phyloP scores from a whole-genome alignment of 208 protist species.

The Porcisia hertigi region DNA sequence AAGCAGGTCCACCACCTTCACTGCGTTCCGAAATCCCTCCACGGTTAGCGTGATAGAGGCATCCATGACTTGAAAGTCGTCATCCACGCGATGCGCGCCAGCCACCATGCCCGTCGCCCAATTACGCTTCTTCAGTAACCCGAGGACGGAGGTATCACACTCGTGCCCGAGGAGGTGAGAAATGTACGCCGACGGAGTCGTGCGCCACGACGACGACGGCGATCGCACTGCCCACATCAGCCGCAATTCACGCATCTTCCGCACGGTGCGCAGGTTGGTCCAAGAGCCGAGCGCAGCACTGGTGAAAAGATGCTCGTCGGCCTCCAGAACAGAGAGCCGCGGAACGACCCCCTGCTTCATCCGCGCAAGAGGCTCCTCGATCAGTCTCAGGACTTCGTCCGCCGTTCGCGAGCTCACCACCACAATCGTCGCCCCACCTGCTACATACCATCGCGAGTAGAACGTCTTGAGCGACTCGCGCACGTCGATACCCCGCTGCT shows the following conservation, averaged over 20 bases:
- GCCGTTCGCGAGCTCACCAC: conserved; percentile 50
- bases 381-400: conserved; percentile 41
- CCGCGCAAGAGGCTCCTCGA: conserved; percentile 42
- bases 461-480: conserved; percentile 64
- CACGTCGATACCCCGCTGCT: conserved; percentile 56
- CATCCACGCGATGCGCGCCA: conserved; percentile 55
- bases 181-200: conserved; percentile 74
- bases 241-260: conserved; percentile 47
- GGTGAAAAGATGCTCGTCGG: conserved; percentile 30
- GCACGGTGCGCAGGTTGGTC: conserved; percentile 70
- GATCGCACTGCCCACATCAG: conserved; percentile 66
- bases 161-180: conserved; percentile 94
- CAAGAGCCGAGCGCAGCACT: conserved; percentile 25
- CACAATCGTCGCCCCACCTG: conserved; percentile 27
- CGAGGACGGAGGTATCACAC: conserved; percentile 86
- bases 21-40: conserved; percentile 45
- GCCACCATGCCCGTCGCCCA: conserved; percentile 73
- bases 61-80: conserved; percentile 58
- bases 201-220: conserved; percentile 41
- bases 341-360: conserved; percentile 42
- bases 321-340: conserved; percentile 31
- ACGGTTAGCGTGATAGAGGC: conserved; percentile 58
- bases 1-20: conserved; percentile 58
- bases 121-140: conserved; percentile 74
- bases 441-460: conserved; percentile 40